These are phyloP conservation scores for Saccharum spontaneum DNA, from an alignment of 176 grass and related monocot species.

Conservation along the genomic window DNA sequence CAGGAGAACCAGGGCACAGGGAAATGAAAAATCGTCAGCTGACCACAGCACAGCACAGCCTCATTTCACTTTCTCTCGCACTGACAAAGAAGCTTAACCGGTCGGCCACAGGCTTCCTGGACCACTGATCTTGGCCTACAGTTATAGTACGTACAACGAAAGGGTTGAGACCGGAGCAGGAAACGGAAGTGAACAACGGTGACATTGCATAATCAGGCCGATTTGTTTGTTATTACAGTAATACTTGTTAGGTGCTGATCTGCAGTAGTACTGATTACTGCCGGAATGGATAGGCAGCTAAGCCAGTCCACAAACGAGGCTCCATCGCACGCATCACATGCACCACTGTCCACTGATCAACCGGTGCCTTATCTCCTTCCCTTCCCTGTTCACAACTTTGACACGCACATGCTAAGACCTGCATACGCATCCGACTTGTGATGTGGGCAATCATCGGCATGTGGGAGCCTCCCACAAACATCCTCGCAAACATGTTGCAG, in stretches of 20 bases:
- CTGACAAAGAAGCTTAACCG: too few relatives aligned
- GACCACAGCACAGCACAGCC: background rate
- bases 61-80: too few relatives aligned
- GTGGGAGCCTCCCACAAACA: constrained; percentile 22
- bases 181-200: too few relatives aligned
- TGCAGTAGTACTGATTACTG: background rate
- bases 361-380: background rate
- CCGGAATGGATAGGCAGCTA: background rate
- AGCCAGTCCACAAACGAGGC: background rate
- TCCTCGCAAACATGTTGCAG: constrained; percentile 8
- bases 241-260: too few relatives aligned
- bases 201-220: too few relatives aligned
- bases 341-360: background rate
- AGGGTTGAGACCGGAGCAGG: too few relatives aligned
- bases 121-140: too few relatives aligned
- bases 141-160: too few relatives aligned
- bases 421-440: background rate
- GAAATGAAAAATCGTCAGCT: background rate
- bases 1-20: background rate
- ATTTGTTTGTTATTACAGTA: too few relatives aligned
- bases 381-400: background rate
- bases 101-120: too few relatives aligned
- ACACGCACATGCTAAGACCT: background rate
- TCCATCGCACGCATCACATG: background rate
- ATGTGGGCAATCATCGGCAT: background rate